Conservation (phyloP, 2,329 filamentous ascomycete genomes). For the Leptoxyphium fumago region DNA sequence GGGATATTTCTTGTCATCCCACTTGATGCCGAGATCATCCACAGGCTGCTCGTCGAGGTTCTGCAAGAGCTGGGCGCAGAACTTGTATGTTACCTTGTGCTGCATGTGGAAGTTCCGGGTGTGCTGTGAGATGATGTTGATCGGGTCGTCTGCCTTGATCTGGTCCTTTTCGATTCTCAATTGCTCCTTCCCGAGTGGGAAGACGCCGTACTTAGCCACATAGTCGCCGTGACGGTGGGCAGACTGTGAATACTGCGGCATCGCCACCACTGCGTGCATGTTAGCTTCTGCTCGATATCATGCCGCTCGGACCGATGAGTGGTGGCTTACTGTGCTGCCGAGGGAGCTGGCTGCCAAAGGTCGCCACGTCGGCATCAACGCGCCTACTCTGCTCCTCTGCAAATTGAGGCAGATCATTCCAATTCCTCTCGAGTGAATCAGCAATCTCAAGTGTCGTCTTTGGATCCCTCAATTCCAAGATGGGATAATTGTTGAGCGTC, state of each 20-base stretch:
- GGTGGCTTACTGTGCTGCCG: conserved; percentile 16
- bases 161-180: conserved; percentile 12
- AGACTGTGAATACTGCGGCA: conserved; percentile 20
- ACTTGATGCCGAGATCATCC: conserved; percentile 20
- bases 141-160: conserved; percentile 15
- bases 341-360: conserved; percentile 13
- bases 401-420: conserved; percentile 18
- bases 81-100: conserved; percentile 21
- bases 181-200: conserved; percentile 17
- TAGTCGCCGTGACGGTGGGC: conserved; percentile 22
- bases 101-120: conserved; percentile 18
- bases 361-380: conserved; percentile 18
- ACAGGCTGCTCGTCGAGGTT: conserved; percentile 21
- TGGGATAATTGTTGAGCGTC: conserved; percentile 21
- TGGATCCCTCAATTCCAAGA: conserved; percentile 17
- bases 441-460: conserved; percentile 20
- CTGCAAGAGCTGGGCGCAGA: conserved; percentile 20
- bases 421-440: conserved; percentile 20
- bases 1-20: conserved; percentile 20
- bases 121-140: conserved; percentile 20
- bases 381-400: conserved; percentile 15
- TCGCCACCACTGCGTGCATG: conserved; percentile 16
- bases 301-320: neutral
- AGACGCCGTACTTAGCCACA: conserved; percentile 20
- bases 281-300: neutral